Base-by-base conservation (phyloP, 2,329 filamentous ascomycete species). In the Penicillium janthinellum region DNA sequence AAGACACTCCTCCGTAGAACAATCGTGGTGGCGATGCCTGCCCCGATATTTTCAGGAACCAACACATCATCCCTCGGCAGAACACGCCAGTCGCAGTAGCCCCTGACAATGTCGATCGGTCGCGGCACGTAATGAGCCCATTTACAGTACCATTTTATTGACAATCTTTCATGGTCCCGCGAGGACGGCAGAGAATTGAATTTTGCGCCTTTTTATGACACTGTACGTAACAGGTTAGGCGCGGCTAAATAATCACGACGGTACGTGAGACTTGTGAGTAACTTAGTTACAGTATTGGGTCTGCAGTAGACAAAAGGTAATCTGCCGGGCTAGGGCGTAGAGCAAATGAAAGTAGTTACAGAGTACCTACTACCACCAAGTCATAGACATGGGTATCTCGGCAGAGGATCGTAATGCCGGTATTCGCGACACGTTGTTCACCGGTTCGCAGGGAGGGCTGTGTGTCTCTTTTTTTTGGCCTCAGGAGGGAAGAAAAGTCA, bases 61-160 rank as follows among this genome's bases (percentile, higher is more conserved):
- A 48, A 15, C 37, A n/a, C 37, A 52, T 42, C 55, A 53, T 63
- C 60, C 53, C 54, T 63, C 60, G 63, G 63, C 56, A 61, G 50
- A 60, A 57, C 52, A 20, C 22, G 28, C 62, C 63, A 61, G 54
- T 62, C 47, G 47, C 20, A 57, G 34, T 2, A 28, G 28, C 60
- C 59, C 64, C 59, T 65, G 62, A 58, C 55, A 44, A 48, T 60
- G 66, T 61, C 58, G 66, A 67, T 67, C 64, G 53, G 56, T 49
- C 53, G 45, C 56, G 53, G 44, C 50, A 45, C 57, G 48, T 35
- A 49, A 52, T 60, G 41, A 31, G 50, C 59, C 59, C 31, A 31
- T 31, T 31, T 31, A 6, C 28, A 31, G 28, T 7, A 31, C 31
- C 31, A 31, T 11, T 31, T 31, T 31, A 31, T 31, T 0, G 25